Base-by-base conservation (phyloP, 1,284 basidiomycete genomes). In the Leccinum fallax region DNA sequence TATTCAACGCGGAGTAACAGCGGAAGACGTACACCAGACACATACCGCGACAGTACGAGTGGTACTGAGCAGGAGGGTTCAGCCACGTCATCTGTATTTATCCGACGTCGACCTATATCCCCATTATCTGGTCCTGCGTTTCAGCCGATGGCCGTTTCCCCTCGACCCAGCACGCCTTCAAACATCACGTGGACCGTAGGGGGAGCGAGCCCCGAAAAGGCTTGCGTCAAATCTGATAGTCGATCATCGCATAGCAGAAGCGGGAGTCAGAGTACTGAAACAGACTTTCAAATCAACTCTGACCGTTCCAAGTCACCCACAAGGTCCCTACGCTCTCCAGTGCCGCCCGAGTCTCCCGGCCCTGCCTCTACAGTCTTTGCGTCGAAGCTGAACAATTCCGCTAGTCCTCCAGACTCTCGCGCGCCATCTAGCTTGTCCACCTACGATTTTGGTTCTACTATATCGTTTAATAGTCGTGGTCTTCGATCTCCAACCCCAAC, bases 101-200 rank as follows among this genome's bases (percentile, higher is more conserved):
- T 78, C 60, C 79, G 87, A 66, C 83, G 86, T 30, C 79, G 88
- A 58, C 88, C 89, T 53, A 81, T 81, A 30, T 91, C 89, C 26
- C 89, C 90, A 7, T 79, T 90, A 36, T 81, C 88, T 32, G 80
- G 79, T 26, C 78, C 81, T 32, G 76, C 84, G 4, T 90, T 81
- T 72, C 88, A 89, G 72, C 80, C 87, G 7, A 79, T 89, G 77
- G 69, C 80, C 8, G 79, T 81, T 34, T 80, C 84, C 56, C 85
- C 88, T 63, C 83, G 89, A 59, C 87, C 90, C 40, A 77, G 79
- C 58, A 92, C 90, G 4, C 90, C 90, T 38, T 92, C 90, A 2
- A 90, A 88, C 69, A 81, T 91, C 57, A 84, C 85, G 21, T 92
- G 89, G 85, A 80, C 78, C 46, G 65, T 74, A 49, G 74, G 64